Evolutionary conservation across 352 stramenopile species (phyloP).

Genomic region (Aphanomyces cochlioides): DNA sequence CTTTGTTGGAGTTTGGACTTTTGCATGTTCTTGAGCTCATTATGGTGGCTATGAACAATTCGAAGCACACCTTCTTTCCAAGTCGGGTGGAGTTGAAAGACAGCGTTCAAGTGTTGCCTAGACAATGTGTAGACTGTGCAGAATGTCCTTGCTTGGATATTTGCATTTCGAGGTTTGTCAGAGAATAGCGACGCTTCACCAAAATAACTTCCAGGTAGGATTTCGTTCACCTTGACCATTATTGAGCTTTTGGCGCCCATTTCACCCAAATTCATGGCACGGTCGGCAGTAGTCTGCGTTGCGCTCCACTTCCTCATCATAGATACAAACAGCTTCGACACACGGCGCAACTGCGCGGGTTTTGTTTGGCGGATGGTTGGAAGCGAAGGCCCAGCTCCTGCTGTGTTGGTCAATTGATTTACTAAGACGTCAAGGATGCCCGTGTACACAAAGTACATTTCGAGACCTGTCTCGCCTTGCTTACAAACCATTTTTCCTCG

Average conservation of each 20-base stretch:
- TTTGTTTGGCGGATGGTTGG: conserved; percentile 45
- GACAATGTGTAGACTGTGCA: conserved; percentile 60
- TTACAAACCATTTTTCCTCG: conserved; percentile 63
- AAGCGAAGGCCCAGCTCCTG: background rate
- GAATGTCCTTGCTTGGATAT: conserved; percentile 49
- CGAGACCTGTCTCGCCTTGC: conserved; percentile 55
- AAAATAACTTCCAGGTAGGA: conserved; percentile 51
- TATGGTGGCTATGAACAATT: conserved; percentile 52
- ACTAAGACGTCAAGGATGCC: conserved; percentile 42
- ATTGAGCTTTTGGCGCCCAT: too few species aligned
- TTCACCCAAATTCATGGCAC: too few species aligned
- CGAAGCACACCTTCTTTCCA: conserved; percentile 58
- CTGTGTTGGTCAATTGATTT: background rate
- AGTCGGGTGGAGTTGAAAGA: conserved; percentile 58
- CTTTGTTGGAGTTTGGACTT: background rate
- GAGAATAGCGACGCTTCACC: conserved; percentile 56
- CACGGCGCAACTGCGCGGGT: conserved; percentile 33
- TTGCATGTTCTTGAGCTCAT: conserved; percentile 51
- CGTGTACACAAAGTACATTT: conserved; percentile 79
- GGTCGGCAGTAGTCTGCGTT: too few species aligned
- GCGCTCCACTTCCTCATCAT: too few species aligned
- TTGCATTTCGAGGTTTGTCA: conserved; percentile 50
- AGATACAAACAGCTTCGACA: too few species aligned
- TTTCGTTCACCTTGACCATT: conserved; percentile 48
- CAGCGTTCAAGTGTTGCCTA: conserved; percentile 45